Conservation (phyloP, 805 yeast genomes). For the Babjeviella inositovora region DNA sequence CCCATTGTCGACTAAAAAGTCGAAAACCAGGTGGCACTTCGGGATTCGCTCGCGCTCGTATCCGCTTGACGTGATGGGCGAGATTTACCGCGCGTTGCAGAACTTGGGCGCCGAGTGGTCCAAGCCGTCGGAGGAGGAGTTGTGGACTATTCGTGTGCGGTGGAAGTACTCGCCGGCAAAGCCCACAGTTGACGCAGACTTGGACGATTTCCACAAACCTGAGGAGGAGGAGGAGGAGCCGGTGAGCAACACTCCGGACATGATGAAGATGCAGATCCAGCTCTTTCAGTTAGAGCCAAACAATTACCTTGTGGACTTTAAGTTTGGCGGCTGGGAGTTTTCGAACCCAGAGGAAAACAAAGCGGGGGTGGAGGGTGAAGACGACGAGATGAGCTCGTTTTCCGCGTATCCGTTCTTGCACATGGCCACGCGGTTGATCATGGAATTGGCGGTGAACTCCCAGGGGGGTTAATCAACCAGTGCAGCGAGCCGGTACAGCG, state of each 20-base stretch:
- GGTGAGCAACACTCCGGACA: conserved; percentile 33
- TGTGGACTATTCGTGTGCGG: conserved; percentile 91
- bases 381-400: conserved; percentile 75
- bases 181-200: conserved; percentile 2
- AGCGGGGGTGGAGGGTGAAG: conserved; percentile 10
- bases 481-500: no score
- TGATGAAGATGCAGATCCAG: conserved; percentile 95
- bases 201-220: conserved; percentile 2
- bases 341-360: conserved; percentile 13
- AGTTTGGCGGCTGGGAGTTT: conserved; percentile 93
- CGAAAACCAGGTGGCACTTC: conserved; percentile 96
- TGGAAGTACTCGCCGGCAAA: conserved; percentile 60
- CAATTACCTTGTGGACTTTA: conserved; percentile 90
- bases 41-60: conserved; percentile 93
- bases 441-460: conserved; percentile 94
- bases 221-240: conserved; percentile 2
- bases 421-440: conserved; percentile 78
- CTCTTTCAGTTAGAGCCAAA: conserved; percentile 91
- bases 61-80: conserved; percentile 98
- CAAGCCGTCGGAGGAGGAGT: conserved; percentile 82
- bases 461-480: conserved; percentile 34
- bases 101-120: conserved; percentile 97
- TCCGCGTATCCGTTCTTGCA: conserved; percentile 93
- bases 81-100: conserved; percentile 85
- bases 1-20: conserved; percentile 60